Percentiles rank a stretch among this genome's conserved stretches.
Conservation (phyloP, 225 moss, liverwort and hornwort species). For the Sphagnum contortum region DNA sequence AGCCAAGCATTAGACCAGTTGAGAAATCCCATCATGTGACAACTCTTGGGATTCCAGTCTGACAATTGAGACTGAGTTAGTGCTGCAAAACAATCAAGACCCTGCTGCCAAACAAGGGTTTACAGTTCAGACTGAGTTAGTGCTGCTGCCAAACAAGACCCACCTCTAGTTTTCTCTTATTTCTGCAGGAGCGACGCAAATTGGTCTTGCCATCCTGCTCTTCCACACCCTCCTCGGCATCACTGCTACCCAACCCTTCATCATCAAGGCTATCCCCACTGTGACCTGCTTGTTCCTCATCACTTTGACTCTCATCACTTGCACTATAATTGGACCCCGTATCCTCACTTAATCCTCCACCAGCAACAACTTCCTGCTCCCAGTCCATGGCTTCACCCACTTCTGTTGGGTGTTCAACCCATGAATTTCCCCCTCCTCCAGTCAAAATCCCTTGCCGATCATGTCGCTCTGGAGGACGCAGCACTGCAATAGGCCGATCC, state of each 20-base stretch:
- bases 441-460: conserved; percentile 43
- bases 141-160: neutral
- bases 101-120: no score
- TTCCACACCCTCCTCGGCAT: conserved; percentile 57
- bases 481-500: conserved; percentile 1
- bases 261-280: conserved; percentile 32
- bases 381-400: conserved; percentile 87
- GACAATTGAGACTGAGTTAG: no score
- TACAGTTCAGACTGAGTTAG: no score
- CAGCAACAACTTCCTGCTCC: conserved; percentile 64
- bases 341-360: conserved; percentile 62
- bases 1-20: no score
- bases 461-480: conserved; percentile 40
- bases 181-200: conserved; percentile 86
- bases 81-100: no score
- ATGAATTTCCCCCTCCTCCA: conserved; percentile 47
- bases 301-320: conserved; percentile 77
- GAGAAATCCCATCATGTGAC: no score
- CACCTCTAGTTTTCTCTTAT: conserved; percentile 76
- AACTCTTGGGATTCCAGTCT: no score
- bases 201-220: conserved; percentile 39
- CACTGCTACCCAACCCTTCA: conserved; percentile 15
- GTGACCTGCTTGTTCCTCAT: conserved; percentile 55
- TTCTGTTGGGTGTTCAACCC: conserved; percentile 93
- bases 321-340: conserved; percentile 98